Evolutionary conservation across 306 rosid species (phyloP).

Genomic region (Echinosophora koreensis): DNA sequence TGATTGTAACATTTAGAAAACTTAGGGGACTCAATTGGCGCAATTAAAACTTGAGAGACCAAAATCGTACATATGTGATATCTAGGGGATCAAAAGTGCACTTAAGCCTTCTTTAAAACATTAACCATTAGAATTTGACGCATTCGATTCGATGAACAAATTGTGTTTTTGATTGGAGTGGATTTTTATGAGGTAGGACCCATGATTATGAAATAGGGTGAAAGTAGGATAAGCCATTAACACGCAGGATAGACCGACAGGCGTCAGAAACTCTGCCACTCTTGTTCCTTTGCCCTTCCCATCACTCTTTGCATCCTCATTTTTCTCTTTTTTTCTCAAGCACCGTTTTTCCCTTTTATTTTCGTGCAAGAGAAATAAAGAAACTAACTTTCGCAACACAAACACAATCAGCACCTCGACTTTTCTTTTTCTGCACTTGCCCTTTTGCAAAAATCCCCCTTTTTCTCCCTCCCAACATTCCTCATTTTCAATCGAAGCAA

Average conservation of each 20-base stretch:
- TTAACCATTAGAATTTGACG: too few relatives aligned
- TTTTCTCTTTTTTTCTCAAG: too few relatives aligned
- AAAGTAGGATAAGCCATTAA: not conserved
- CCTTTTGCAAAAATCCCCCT: constrained; percentile 4
- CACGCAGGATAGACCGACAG: not conserved
- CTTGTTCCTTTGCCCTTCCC: constrained; percentile 19
- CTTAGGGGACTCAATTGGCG: too few relatives aligned
- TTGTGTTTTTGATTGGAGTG: too few relatives aligned
- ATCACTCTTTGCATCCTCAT: constrained; percentile 62
- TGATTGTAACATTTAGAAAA: too few relatives aligned
- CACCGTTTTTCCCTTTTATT: not conserved
- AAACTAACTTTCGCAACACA: constrained; percentile 3
- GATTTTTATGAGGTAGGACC: not conserved
- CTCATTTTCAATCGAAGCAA: constrained; percentile 1
- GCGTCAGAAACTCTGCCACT: not conserved
- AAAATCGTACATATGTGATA: too few relatives aligned
- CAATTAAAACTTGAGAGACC: too few relatives aligned
- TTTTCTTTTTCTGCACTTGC: not conserved
- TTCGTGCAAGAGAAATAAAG: not conserved
- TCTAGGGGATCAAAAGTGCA: too few relatives aligned
- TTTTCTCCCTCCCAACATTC: not conserved
- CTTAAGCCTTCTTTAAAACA: too few relatives aligned
- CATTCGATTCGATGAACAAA: too few relatives aligned
- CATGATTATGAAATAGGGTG: not conserved
- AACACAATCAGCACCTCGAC: not conserved